phyloP scores from a whole-genome alignment of 2,329 filamentous ascomycete genomes.

The Penicillium oxalicum region DNA sequence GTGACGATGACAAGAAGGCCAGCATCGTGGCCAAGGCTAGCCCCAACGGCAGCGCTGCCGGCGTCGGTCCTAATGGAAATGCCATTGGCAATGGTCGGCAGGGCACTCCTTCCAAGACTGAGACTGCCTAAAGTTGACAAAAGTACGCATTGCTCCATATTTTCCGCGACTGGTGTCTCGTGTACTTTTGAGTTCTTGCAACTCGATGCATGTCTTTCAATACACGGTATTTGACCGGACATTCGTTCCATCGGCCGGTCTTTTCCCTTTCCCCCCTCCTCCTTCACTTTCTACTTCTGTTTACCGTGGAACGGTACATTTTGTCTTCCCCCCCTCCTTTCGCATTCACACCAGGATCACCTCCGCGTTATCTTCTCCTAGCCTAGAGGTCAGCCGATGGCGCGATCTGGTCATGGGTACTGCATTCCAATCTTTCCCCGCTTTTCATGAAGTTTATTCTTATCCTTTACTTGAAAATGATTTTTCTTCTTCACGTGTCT shows the following conservation, averaged over 20 bases:
- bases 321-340: conserved; percentile 14
- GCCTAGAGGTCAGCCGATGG: background rate
- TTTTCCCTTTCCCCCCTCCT: conserved; percentile 7
- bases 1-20: conserved; percentile 67
- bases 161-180: background rate
- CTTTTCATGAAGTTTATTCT: conserved; percentile 16
- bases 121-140: conserved; percentile 21
- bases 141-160: background rate
- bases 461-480: conserved; percentile 1
- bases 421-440: conserved; percentile 19
- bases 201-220: background rate
- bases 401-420: conserved; percentile 1
- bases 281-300: background rate
- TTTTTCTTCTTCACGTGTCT: conserved; percentile 8
- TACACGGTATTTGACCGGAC: too few relatives aligned
- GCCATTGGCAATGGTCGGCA: conserved; percentile 19
- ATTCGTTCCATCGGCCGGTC: conserved; percentile 5
- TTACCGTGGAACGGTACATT: conserved; percentile 23
- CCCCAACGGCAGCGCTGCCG: conserved; percentile 27
- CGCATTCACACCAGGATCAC: background rate
- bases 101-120: conserved; percentile 28
- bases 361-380: background rate
- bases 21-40: conserved; percentile 29
- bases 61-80: conserved; percentile 3
- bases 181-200: background rate